Evolutionary conservation across 148 eudicot genomes (phyloP), one percentile per base, ranked within the genome.

Genomic region (Silene latifolia): DNA sequence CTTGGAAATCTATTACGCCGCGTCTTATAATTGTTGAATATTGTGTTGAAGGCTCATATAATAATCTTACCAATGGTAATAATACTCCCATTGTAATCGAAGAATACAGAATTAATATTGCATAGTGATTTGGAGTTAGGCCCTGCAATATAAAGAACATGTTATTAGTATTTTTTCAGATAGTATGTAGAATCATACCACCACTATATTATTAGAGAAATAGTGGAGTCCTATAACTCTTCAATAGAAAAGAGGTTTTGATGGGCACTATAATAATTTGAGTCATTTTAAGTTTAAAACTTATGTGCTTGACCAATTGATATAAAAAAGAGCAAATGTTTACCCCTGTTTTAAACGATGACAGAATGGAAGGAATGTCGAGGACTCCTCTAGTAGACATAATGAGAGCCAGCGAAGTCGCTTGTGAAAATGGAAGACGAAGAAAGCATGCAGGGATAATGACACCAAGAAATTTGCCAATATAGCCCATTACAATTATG

Each of bases 381-480:
- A 78, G n/a, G 8, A 72, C 73, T 15, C 80, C 80, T 21, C 58
- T 35, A 10, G 76, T 24, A 23, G 68, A 63, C 71, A 78, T 19
- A 47, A 78, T 53, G 53, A 78, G 5, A 53, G 63, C 60, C 35
- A 78, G 47, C 0, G 80, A 7, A 20, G 39, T n/a, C 9, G 65
- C 46, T 21, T 66, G 56, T 58, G 70, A 35, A 23, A 71, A 53
- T 14, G 80, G 56, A 23, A 72, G 5, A 5, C 71, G 56, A 7
- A 54, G 7, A 32, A 72, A 8, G 39, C 18, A 13, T 9, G 80
- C 24, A 0, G 80, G 51, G 5, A 78, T 21, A 32, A 63, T 0
- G 3, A 63, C 57, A 17, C 80, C 80, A 1, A 64, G 8, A 14
- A 78, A 72, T 27, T 78, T 78, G 21, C 80, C 80, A 5, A 42